These are phyloP conservation scores for Sclerotinia sclerotiorum DNA, from an alignment of 2,329 filamentous ascomycete genomes.

Conservation along the genomic window DNA sequence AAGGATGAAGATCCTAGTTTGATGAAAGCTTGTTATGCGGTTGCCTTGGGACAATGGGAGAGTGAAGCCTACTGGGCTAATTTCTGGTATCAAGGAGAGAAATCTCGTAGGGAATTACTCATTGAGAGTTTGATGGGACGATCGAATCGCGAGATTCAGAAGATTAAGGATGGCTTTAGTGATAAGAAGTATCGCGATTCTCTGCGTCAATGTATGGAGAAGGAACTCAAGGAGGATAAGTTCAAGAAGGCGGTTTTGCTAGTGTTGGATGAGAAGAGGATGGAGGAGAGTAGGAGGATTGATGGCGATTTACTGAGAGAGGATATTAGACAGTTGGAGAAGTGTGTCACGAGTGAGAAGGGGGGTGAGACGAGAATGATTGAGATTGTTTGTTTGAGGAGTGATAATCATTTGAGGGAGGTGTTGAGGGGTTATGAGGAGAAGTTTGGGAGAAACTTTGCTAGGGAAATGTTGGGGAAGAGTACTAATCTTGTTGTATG, in stretches of 20 bases:
- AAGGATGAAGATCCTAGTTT: conserved; percentile 74
- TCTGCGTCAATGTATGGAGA: conserved; percentile 81
- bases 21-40: conserved; percentile 89
- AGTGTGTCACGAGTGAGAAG: conserved; percentile 67
- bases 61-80: conserved; percentile 97
- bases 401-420: conserved; percentile 78
- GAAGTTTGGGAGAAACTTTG: conserved; percentile 76
- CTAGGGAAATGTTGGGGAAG: conserved; percentile 81
- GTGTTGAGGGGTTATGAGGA: conserved; percentile 75
- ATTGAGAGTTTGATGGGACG: conserved; percentile 93
- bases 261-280: conserved; percentile 77
- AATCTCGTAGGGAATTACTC: conserved; percentile 79
- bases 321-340: conserved; percentile 72
- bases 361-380: conserved; percentile 90
- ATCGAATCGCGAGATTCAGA: conserved; percentile 79
- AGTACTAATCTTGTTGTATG: conserved; percentile 89
- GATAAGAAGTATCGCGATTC: conserved; percentile 90
- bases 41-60: conserved; percentile 86
- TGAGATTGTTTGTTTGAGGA: conserved; percentile 75
- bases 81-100: conserved; percentile 92
- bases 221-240: conserved; percentile 92
- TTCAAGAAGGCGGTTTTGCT: conserved; percentile 86
- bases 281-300: conserved; percentile 62
- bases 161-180: conserved; percentile 83
- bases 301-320: conserved; percentile 57